Base-by-base conservation (phyloP, 352 stramenopile species). In the Halophytophthora batemanensis region DNA sequence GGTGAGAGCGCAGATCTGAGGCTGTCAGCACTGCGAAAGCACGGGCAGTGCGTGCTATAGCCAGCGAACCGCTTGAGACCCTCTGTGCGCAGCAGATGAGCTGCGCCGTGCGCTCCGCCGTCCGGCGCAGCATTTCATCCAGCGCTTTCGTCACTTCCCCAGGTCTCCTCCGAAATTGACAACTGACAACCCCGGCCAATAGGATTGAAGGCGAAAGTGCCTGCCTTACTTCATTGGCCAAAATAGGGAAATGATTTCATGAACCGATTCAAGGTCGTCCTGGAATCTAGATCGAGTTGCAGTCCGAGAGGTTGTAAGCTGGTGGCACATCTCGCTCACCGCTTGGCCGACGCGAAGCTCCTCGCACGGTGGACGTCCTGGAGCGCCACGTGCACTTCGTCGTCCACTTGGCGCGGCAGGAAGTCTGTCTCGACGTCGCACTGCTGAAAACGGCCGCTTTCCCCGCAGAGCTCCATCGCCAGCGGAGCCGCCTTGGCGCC, bases 371-470 rank as follows among this genome's bases (percentile, higher is more conserved):
- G 22, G 12, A 69, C 43, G n/a, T 82, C 71, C 28, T 61, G 68
- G 21, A 85, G 59, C n/a, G 80, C 77, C 17, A 90, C 66, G 19
- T 82, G 64, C 18, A 87, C 64, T 28, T 47, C 58, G 2, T 51
- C 59, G 19, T 77, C 70, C 10, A 63, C 17, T 7, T 42, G 25
- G 19, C 63, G 62, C 14, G 79, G 62, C 17, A 70, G 41, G 40
- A 88, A 80, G 56, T 90, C 80, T 3, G 65, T 87, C 56, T 88
- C 66, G 29, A 86, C 59, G 40, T 53, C 42, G 31, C 52, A 57
- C n/a, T 79, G 47, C 21, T 60, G 34, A 36, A 85, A 80, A 6
- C 62, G 59, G 6, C 63, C 66, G 5, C 52, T 60, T 7, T 52
- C 44, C 7, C 54, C 47, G 29, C 63, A 73, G 14, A 90, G 56